These are phyloP conservation scores for Podospora tetraspora DNA, from an alignment of 495 filamentous ascomycete species.

Conservation along the genomic window DNA sequence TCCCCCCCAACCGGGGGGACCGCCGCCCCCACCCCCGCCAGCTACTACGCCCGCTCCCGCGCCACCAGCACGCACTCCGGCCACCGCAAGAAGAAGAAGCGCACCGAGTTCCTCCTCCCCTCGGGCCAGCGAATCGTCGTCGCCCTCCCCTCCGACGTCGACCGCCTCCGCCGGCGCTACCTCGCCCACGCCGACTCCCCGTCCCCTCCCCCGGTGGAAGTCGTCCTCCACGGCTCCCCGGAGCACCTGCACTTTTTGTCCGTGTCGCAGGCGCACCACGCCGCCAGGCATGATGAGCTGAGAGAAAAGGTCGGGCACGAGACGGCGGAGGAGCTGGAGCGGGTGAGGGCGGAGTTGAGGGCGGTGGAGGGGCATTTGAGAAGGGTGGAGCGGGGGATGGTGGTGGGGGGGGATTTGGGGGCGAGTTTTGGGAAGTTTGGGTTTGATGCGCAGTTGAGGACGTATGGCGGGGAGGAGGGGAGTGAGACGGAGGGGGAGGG, in stretches of 20 bases:
- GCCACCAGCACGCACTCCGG: neutral
- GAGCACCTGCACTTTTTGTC: conserved; percentile 51
- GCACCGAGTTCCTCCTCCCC: conserved; percentile 45
- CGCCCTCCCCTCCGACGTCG: conserved; percentile 48
- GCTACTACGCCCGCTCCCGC: neutral
- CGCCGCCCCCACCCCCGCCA: neutral
- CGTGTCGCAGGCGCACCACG: conserved; percentile 45
- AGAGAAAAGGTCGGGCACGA: conserved; percentile 39
- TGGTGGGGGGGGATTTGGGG: conserved; percentile 45
- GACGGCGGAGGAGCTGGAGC: conserved; percentile 49
- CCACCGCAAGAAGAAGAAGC: neutral
- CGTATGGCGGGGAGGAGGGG: conserved; percentile 22
- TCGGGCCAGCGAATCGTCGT: conserved; percentile 52
- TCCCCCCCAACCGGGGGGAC: neutral
- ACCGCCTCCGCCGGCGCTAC: conserved; percentile 37
- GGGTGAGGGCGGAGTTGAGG: conserved; percentile 45
- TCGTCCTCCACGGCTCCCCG: conserved; percentile 48
- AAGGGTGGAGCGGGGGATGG: conserved; percentile 33
- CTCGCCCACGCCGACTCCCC: conserved; percentile 24
- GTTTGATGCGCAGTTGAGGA: conserved; percentile 51
- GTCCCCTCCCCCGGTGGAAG: conserved; percentile 35
- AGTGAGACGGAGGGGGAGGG: neutral
- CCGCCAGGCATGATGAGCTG: conserved; percentile 37
- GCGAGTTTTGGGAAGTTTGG: conserved; percentile 56
- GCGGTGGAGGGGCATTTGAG: conserved; percentile 46